These are phyloP conservation scores for Aspergillus hortae DNA, from an alignment of 2,329 filamentous ascomycete genomes.

Conservation along the genomic window DNA sequence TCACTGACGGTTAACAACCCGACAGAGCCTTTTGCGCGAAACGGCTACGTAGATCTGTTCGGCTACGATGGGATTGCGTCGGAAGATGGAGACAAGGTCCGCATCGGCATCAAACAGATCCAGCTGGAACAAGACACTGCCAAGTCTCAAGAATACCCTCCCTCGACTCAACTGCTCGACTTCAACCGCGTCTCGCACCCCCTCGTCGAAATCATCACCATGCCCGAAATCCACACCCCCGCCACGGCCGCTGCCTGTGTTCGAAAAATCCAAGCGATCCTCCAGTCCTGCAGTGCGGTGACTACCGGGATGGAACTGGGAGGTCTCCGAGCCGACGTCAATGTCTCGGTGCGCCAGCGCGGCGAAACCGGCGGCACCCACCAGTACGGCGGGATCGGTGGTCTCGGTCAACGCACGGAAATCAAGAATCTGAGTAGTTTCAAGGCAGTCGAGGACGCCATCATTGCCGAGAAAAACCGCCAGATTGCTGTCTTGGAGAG, in stretches of 20 bases:
- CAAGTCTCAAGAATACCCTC: slow-evolving; percentile 79
- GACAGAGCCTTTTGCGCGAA: slow-evolving; percentile 57
- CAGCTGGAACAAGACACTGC: slow-evolving; percentile 98
- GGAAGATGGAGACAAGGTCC: slow-evolving; percentile 66
- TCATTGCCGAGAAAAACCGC: slow-evolving; percentile 83
- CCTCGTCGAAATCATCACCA: slow-evolving; percentile 90
- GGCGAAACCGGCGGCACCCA: slow-evolving; percentile 42
- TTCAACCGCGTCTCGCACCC: slow-evolving; percentile 91
- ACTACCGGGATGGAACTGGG: slow-evolving; percentile 91
- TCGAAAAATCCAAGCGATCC: slow-evolving; percentile 77
- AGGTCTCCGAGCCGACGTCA: slow-evolving; percentile 87
- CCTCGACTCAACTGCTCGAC: slow-evolving; percentile 74
- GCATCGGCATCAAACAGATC: slow-evolving; percentile 83
- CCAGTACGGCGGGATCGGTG: slow-evolving; percentile 56
- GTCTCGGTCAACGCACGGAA: slow-evolving; percentile 82
- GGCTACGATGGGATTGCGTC: slow-evolving; percentile 74
- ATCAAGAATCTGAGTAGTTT: slow-evolving; percentile 97
- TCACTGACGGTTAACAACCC: slow-evolving; percentile 5
- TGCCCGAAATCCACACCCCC: slow-evolving; percentile 82
- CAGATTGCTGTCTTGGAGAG: slow-evolving; percentile 77
- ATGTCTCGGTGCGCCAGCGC: slow-evolving; percentile 75
- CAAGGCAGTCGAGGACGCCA: slow-evolving; percentile 91
- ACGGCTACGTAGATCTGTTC: slow-evolving; percentile 69
- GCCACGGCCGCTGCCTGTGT: slow-evolving; percentile 84
- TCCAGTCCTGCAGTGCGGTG: slow-evolving; percentile 78